Base-by-base conservation (phyloP, 2,329 filamentous ascomycete genomes). In the Pseudohalonectria lignicola region DNA sequence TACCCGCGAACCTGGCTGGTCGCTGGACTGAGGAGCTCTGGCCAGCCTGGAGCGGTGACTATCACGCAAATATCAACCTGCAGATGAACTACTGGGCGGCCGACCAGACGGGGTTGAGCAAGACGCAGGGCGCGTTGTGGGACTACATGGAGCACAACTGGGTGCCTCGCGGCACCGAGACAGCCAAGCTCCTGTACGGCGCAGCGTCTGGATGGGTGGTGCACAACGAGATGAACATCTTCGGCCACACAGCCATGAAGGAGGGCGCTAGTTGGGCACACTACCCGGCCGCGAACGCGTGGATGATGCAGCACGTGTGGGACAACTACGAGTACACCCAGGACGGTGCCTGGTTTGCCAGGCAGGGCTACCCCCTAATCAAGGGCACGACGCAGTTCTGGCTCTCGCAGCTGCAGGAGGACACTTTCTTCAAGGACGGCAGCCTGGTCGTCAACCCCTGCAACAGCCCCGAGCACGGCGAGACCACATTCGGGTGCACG, bases 61-160 rank as follows among this genome's bases (percentile, higher is more conserved):
- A 75, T 40, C 71, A 75, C 37, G 59, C 64, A 29, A 71, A 77
- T 43, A 76, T 78, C 47, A 77, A 77, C 40, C 40, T 76, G 1
- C 69, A 78, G 44, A 77, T 76, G 74, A 77, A 76, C 41, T 65
- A 76, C 45, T 78, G 74, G 73, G 58, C 55, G 2, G 63, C 65
- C 3, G 69, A 74, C 25, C 62, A 71, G 37, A 72, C 69, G 0
- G 71, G 70, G 0, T 53, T 76, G 0, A 61, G 59, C 0, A 54
- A 53, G 2, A 57, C 70, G 1, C 61, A 69, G 34, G 49, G 53
- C 0, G 61, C 66, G 0, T 50, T 74, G 0, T 76, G 67, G 62
- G 54, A 66, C 7, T 74, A 69, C 39, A 35, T 35, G 21, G 21
- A 21, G 19, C 74, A 78, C 15, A 75, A 61, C 0, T 74, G 69